A percentile compares a stretch with the other conserved stretches of the same genome.
Conservation (phyloP, 768 basidiomycete species). For the Piloderma croceum region DNA sequence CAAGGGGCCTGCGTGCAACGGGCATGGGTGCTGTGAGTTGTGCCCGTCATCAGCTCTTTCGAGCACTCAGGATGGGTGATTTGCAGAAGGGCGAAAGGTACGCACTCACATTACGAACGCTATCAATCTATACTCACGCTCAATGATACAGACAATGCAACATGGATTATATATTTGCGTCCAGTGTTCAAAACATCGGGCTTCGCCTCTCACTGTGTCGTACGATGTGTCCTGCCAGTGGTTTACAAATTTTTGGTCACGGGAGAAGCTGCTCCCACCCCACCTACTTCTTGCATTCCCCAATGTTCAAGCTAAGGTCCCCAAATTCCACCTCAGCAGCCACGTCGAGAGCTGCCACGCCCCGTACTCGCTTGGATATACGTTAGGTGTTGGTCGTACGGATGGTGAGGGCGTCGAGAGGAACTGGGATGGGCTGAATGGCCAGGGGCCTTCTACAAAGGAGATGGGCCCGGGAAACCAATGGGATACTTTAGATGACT, state of each 20-base stretch:
- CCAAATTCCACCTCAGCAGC: background rate
- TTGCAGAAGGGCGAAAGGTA: slow-evolving; percentile 22
- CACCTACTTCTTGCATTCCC: background rate
- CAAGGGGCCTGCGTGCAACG: slow-evolving; percentile 14
- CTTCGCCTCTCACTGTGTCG: slow-evolving; percentile 1
- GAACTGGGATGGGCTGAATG: slow-evolving; percentile 9
- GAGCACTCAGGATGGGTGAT: slow-evolving; percentile 18
- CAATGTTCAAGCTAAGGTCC: background rate
- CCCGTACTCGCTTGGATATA: background rate
- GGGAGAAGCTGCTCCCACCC: slow-evolving; percentile 4
- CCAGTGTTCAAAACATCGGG: slow-evolving; percentile 6
- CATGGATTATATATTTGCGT: slow-evolving; percentile 32
- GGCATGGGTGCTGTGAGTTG: slow-evolving; percentile 19
- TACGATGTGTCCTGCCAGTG: slow-evolving; percentile 25
- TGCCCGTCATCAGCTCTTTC: slow-evolving; percentile 12
- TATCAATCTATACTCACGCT: background rate
- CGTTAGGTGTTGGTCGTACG: background rate
- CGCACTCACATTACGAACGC: background rate
- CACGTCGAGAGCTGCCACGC: background rate
- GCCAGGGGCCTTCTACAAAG: slow-evolving; percentile 7
- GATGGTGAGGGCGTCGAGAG: background rate
- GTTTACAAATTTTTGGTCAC: slow-evolving; percentile 13
- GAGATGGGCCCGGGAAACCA: slow-evolving; percentile 19
- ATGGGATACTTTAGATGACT: slow-evolving; percentile 22
- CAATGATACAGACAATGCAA: slow-evolving; percentile 25